Base-by-base conservation (phyloP, 768 basidiomycete species). In the Boletus insuetus region DNA sequence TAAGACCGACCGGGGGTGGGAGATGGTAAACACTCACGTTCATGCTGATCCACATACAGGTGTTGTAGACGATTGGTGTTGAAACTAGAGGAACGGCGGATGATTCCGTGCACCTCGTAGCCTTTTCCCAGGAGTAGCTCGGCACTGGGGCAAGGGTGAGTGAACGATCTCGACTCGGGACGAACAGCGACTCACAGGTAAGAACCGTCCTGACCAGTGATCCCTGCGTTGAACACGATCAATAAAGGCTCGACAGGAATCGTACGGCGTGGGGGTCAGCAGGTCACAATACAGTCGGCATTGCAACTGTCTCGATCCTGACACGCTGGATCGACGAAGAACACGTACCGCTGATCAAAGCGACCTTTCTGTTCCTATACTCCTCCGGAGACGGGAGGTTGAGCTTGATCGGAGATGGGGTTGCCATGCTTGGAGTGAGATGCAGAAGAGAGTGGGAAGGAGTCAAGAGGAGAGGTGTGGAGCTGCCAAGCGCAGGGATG, bases 51-150 rank as follows among this genome's bases (percentile, higher is more conserved):
- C 63, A 83, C 84, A 74, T 95, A 95, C 24, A 98, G 83, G 74
- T 97, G 92, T 65, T 96, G 89, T 65, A 98, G 77, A 66, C 95
- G 88, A 64, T 89, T 90, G 52, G 95, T 98, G 75, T 98, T 98
- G 85, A 98, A 98, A 64, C 91, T 94, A 20, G 96, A 98, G 32
- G 94, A 97, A 54, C 95, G 90, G 63, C 95, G 89, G 64, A 98
- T 97, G 75, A 97, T 94, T 40, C 91, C 94, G 64, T 96, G 94
- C 4, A 96, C 94, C 58, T 92, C 81, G 69, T 96, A 96, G 19
- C 94, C 94, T 70, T 95, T 94, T 49, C 79, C 79, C 51, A 96
- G 74, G 57, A 96, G 77, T 24, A 95, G 75, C 70, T 95, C 93
- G 22, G 91, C 88, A 48, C 92, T 93, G 58, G 48, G 54, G 7